Base-by-base conservation (phyloP, 1,139 yeast genomes). In the Candida pseudocylindracea region DNA sequence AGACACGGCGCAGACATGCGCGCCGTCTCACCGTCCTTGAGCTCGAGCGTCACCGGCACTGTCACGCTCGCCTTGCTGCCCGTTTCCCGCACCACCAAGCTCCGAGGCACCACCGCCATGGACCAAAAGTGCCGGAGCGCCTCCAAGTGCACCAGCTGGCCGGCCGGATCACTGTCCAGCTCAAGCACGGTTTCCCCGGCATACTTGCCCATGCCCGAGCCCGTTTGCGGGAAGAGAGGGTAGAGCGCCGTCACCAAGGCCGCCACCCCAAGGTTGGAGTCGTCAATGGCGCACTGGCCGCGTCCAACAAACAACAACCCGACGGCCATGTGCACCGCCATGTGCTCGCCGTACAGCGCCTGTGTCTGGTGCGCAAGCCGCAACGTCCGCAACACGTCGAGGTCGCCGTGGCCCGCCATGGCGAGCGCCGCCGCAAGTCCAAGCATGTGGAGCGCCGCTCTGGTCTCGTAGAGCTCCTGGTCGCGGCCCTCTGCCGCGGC, bases 91-190 rank as follows among this genome's bases (percentile, higher is more conserved):
- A 78, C 63, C 9, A 79, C 63, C 11, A 88, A 53, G 48, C 95
- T 83, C 36, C 95, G 55, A 2, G 79, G 74, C 41, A 75, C 88
- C 8, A 78, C 75, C 0, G 93, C 68, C 39, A 88, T 54, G 0
- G 85, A 78, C 96, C 98, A 91, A 40, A 91, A 74, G 49, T 83
- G 93, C 32, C 93, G 61, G 31, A 85, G 55, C 2, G 93, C 94
- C 48, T 83, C 94, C 35, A 88, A 53, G 45, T 79, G 81, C 11
- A 74, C 66, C 35, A 66, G 71, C 36, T 56, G 53, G 20, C 58
- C 66, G 27, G 53, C 48, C 29, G 46, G 48, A 12, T 49, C 59
- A 34, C 46, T 53, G 6, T 15, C 20, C 20, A 6, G 20, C 20
- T 11, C 27, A 4, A 10, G 4, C 8, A 7, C 10, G 4, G 8